These are phyloP conservation scores for Plasmodium ovale DNA, from an alignment of 169 alveolate genomes.

Conservation along the genomic window DNA sequence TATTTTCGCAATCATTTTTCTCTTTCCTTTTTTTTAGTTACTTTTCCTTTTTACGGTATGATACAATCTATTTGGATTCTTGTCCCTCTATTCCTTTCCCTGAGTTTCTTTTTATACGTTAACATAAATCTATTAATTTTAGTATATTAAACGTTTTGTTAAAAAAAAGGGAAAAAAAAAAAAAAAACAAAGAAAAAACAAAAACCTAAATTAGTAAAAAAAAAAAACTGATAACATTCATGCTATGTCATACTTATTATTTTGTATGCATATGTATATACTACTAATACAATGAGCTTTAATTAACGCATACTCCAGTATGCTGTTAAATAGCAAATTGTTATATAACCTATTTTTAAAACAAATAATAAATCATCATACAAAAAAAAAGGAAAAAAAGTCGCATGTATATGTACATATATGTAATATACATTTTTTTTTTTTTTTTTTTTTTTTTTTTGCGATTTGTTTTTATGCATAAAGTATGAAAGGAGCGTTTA, in stretches of 20 bases:
- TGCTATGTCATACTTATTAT: neutral
- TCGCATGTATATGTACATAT: neutral
- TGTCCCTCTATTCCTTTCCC: constrained; percentile 20
- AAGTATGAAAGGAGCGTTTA: no score
- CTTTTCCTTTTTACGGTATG: neutral
- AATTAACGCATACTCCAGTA: constrained; percentile 51
- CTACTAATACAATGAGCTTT: neutral
- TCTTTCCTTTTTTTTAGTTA: neutral
- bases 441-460: neutral
- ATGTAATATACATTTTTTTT: neutral
- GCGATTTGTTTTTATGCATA: no score
- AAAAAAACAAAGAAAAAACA: neutral
- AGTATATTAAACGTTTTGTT: constrained; percentile 11
- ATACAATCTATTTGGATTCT: neutral
- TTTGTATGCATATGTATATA: constrained; percentile 9
- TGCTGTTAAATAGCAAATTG: constrained; percentile 17
- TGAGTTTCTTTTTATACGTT: constrained; percentile 23
- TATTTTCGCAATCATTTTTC: neutral
- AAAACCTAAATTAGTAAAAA: constrained; percentile 1
- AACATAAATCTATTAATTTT: constrained; percentile 20
- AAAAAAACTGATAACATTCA: neutral
- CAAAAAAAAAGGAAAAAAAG: neutral
- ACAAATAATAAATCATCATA: constrained; percentile 6
- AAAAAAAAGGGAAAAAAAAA: constrained; percentile 12
- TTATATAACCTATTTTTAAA: constrained; percentile 3